Percentiles rank a stretch among this genome's conserved stretches.
Evolutionary conservation across 352 stramenopile genomes (phyloP).

Genomic region (Phytopythium helicoides): DNA sequence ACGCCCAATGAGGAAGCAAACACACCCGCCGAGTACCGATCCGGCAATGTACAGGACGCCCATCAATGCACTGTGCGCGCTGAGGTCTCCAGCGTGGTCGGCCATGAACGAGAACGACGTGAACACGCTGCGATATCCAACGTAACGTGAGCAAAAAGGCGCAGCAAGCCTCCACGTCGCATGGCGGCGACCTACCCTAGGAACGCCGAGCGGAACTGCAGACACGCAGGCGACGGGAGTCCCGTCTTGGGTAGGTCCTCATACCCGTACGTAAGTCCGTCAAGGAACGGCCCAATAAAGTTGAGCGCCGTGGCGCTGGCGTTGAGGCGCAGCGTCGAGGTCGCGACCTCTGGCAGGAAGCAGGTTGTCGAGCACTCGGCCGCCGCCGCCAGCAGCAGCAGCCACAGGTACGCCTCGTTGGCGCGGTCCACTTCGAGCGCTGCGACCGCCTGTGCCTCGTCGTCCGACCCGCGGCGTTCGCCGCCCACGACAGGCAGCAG

Average conservation of each 20-base stretch:
- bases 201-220: conserved; percentile 74
- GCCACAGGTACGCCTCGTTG: conserved; percentile 64
- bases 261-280: conserved; percentile 65
- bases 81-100: conserved; percentile 80
- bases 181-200: conserved; percentile 46
- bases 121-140: conserved; percentile 73
- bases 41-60: conserved; percentile 63
- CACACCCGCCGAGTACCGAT: conserved; percentile 49
- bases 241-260: conserved; percentile 34
- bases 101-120: conserved; percentile 89
- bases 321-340: conserved; percentile 44
- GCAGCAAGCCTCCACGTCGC: not conserved
- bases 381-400: conserved; percentile 59
- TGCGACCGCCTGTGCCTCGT: conserved; percentile 11
- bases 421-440: conserved; percentile 29
- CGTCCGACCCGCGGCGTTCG: conserved; percentile 2
- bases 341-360: conserved; percentile 54
- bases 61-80: conserved; percentile 22
- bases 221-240: conserved; percentile 33
- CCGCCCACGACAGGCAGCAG: conserved; percentile 8
- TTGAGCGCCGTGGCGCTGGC: conserved; percentile 73
- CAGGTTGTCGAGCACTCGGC: conserved; percentile 83
- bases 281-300: conserved; percentile 69
- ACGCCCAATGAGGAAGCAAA: conserved; percentile 56
- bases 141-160: too few species aligned